A percentile compares a stretch with the other conserved stretches of the same genome.
Conservation (phyloP, 2,329 filamentous ascomycete species). For the Fusarium subtropicale region DNA sequence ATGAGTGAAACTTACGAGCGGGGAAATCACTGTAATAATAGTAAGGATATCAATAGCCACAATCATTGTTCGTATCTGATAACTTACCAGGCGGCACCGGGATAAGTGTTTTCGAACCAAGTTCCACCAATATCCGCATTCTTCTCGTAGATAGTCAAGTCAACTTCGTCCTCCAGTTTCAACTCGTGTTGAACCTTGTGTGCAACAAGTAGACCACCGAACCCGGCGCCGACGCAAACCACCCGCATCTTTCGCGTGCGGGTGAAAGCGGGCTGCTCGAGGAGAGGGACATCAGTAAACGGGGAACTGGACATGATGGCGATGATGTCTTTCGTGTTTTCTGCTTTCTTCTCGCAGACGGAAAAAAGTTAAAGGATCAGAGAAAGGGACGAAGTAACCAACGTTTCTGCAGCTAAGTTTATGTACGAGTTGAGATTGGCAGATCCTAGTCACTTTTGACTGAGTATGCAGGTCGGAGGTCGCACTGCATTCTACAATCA, state of each 20-base stretch:
- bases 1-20: background rate
- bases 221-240: constrained; percentile 7
- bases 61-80: background rate
- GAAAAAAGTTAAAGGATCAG: background rate
- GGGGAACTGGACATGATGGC: background rate
- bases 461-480: background rate
- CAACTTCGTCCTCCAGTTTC: constrained; percentile 3
- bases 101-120: constrained; percentile 20
- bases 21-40: background rate
- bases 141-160: constrained; percentile 1
- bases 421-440: background rate
- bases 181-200: constrained; percentile 17
- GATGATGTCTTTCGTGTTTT: no score
- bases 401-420: background rate
- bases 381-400: no score
- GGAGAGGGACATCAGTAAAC: constrained; percentile 1
- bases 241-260: constrained; percentile 12
- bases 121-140: constrained; percentile 8
- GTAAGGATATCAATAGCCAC: background rate
- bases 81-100: constrained; percentile 13
- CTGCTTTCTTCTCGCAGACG: no score
- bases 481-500: no score
- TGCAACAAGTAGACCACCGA: constrained; percentile 6
- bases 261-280: constrained; percentile 11
- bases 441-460: background rate